Percentiles rank a stretch among this genome's conserved stretches.
These are phyloP conservation scores for Cylindrotheca closterium DNA, from an alignment of 108 stramenopile genomes.

Conservation along the genomic window DNA sequence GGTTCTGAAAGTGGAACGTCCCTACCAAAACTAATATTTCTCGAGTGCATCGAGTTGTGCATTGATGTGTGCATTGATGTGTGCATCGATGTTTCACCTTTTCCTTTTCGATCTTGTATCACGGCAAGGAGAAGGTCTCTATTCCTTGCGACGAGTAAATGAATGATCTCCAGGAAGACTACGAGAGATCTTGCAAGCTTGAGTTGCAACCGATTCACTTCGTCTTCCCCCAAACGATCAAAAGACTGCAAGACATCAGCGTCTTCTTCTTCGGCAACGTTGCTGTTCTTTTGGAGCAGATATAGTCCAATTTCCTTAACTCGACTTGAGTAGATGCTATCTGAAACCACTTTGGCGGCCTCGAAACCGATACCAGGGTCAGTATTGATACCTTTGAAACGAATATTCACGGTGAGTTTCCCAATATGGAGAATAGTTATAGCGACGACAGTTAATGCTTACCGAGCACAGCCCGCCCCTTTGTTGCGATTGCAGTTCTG, in stretches of 20 bases:
- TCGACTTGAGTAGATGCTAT: constrained; percentile 82
- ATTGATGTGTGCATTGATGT: too few species aligned
- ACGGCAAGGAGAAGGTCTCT: constrained; percentile 71
- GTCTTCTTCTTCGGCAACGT: constrained; percentile 42
- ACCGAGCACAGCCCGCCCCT: constrained; percentile 75
- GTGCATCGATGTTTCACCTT: constrained; percentile 15
- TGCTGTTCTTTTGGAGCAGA: constrained; percentile 51
- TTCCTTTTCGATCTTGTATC: constrained; percentile 60
- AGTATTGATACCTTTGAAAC: constrained; percentile 28
- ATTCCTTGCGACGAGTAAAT: constrained; percentile 80
- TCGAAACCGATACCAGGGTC: constrained; percentile 82
- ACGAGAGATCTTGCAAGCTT: constrained; percentile 76
- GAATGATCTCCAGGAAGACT: constrained; percentile 83
- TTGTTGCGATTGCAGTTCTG: constrained; percentile 80
- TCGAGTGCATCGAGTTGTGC: too few species aligned
- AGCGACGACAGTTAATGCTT: constrained; percentile 4
- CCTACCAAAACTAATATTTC: constrained; percentile 4
- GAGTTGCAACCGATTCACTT: constrained; percentile 61
- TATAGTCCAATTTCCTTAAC: constrained; percentile 80
- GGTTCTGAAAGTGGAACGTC: neutral
- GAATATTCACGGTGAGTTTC: neutral
- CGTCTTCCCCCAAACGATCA: constrained; percentile 63
- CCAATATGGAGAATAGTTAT: neutral
- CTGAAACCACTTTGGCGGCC: constrained; percentile 81
- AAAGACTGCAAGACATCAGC: constrained; percentile 44